Base-by-base conservation (phyloP, 208 protist species). In the Trypanosoma theileri region DNA sequence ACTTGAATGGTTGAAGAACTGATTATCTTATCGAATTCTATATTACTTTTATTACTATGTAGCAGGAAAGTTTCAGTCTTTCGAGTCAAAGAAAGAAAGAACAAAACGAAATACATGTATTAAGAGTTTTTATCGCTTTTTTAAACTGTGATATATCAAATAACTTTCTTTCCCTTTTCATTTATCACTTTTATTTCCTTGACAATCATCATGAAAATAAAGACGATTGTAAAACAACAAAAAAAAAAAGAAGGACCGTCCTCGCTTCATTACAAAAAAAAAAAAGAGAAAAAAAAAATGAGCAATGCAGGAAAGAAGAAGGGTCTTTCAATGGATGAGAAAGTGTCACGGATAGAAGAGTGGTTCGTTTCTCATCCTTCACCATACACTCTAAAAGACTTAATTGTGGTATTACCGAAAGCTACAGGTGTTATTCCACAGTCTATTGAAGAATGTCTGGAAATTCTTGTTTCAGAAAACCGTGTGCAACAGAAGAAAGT, bases 271-370 rank as follows among this genome's bases (percentile, higher is more conserved):
- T 26, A 44, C 11, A 10, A 40, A 46, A 31, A 31, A 59, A 35
- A 35, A 1, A 44, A 50, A 17, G n/a, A 35, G 28, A 28, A 13
- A 41, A 17, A 16, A 31, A 28, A 40, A 35, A 62, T 78, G 52
- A 80, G 65, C 31, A 50, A 71, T 9, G 28, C 50, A 3, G 61
- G 57, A 13, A 86, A 88, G 56, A 92, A 87, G 58, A 91, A 88
- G 52, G 90, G 90, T 16, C 77, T 96, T n/a, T 91, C 86, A 19
- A 82, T 96, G 19, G 90, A 96, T 63, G 87, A 96, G 53, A 96
- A 96, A 73, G 53, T 84, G 16, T 46, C 64, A 14, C 68, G 82
- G 42, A 78, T 92, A 13, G 82, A 91, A 66, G 14, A 50, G 26
- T 96, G 86, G 85, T 85, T 92, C 40, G 22, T 71, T 10, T 44